A percentile compares a stretch with the other conserved stretches of the same genome.
Evolutionary conservation across 164 flowering plant genomes (phyloP).

Genomic region (Vitis amurensis): DNA sequence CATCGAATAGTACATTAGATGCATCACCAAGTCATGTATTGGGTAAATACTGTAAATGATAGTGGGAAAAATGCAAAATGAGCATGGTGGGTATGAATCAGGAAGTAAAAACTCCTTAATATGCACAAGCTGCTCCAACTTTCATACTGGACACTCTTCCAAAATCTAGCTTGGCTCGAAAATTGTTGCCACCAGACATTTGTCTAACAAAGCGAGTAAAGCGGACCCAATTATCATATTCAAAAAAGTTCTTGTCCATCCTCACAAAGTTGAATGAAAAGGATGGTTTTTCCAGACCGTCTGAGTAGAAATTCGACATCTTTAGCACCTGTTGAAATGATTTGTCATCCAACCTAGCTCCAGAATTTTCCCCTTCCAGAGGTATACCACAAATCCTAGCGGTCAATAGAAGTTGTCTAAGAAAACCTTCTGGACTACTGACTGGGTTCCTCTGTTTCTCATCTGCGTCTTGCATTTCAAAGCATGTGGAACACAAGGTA

Average conservation of each 20-base stretch:
- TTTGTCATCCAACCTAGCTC: constrained; percentile 36
- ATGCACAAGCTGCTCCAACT: constrained; percentile 33
- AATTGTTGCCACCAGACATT: constrained; percentile 43
- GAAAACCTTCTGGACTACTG: constrained; percentile 60
- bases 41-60: not conserved
- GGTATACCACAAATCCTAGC: constrained; percentile 43
- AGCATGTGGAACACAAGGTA: constrained; percentile 45
- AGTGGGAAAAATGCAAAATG: not conserved
- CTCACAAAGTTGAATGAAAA: constrained; percentile 67
- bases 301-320: constrained; percentile 45
- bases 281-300: constrained; percentile 35
- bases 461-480: constrained; percentile 55
- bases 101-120: constrained; percentile 3
- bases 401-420: constrained; percentile 48
- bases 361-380: constrained; percentile 54
- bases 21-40: not conserved
- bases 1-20: constrained; percentile 3
- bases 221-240: constrained; percentile 45
- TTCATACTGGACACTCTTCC: constrained; percentile 16
- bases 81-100: not conserved
- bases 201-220: constrained; percentile 63
- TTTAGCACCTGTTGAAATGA: constrained; percentile 55
- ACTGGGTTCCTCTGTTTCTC: constrained; percentile 34
- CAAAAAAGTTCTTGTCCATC: constrained; percentile 60
- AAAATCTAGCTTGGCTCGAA: constrained; percentile 46